Base-by-base conservation (phyloP, 1,284 basidiomycete genomes). In the Ustilago shanxiensis region DNA sequence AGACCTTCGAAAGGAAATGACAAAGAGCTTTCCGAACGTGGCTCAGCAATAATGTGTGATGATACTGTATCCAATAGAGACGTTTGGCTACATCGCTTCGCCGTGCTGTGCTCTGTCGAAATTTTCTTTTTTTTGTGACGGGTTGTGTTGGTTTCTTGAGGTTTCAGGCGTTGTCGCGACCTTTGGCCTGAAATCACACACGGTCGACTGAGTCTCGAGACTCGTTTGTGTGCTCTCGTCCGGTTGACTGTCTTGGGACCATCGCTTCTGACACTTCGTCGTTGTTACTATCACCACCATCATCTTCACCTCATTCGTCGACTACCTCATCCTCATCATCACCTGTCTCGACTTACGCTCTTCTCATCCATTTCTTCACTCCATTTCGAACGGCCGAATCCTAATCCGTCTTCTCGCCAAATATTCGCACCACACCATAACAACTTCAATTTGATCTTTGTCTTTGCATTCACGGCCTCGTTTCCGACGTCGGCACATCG, bases 141-240 rank as follows among this genome's bases (percentile, higher is more conserved):
- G 47, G 20, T n/a, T n/a, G 24, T 49, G 26, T 49, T 49, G 47
- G 26, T 49, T 49, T 49, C 47, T 26, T 49, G 24, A 44, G 41
- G 2, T 44, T 44, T 20, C 41, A 22, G 26, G 31, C 31, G 31
- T 33, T 13, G 24, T 24, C 47, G 47, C 47, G 47, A 22, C 24
- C 28, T 49, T 49, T 49, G 11, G 47, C 47, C 28, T 6, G 31
- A 49, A 49, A 13, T 14, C 11, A n/a, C 47, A 49, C 24, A 1
- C 24, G 28, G 28, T 13, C 20, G 4, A 26, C 22, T 44, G 41
- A 20, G 41, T 20, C 41, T 44, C 41, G 4, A 49, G 47, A 26
- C 11, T 49, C 28, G 26, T 9, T 13, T 24, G 13, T 33, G 31
- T 33, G 31, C n/a, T 49, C 47, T 49, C 47, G 47, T 49, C 47